Evolutionary conservation across 2,329 filamentous ascomycete genomes (phyloP), one percentile per base, ranked within the genome.

Genomic region (Fusarium coicis): DNA sequence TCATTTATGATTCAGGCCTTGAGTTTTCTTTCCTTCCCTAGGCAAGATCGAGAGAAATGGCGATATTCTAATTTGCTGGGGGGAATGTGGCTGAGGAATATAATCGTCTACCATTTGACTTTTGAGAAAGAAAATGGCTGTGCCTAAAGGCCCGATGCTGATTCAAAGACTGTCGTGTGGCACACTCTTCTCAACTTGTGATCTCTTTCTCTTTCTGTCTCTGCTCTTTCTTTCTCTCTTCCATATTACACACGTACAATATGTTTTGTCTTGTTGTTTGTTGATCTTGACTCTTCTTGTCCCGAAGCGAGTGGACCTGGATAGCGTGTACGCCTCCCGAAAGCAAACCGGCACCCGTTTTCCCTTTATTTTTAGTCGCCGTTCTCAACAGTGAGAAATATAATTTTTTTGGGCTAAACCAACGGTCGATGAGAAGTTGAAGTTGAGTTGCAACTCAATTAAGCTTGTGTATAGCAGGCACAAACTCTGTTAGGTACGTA

Each of bases 241-340:
- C 37, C 40, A 54, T 39, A 23, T 52, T 21, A 36, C 30, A 47
- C 44, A 63, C 39, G 23, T 30, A 39, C 43, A 23, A 19, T 28
- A 36, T 8, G 19, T 21, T 34, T 28, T 21, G 23, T n/a, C 21
- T 44, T 26, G 36, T 26, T 14, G 44, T 12, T 55, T 40, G 42
- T 54, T 66, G 39, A 59, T 55, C n/a, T 34, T 57, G 39, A 26
- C n/a, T 46, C 32, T 32, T 66, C 30, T 47, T 32, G 37, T 37
- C 26, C 37, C 28, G 43, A 46, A 53, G 44, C 58, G 42, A 65
- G 46, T 73, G 40, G 36, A 50, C 49, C 64, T 34, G 64, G 63
- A 55, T 73, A 70, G 65, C 66, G 55, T 54, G 73, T 46, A 70
- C 70, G 70, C 66, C 70, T 68, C 66, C 62, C 53, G 65, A 70